phyloP scores from a whole-genome alignment of 805 yeast species.

The Clavispora santaluciae region DNA sequence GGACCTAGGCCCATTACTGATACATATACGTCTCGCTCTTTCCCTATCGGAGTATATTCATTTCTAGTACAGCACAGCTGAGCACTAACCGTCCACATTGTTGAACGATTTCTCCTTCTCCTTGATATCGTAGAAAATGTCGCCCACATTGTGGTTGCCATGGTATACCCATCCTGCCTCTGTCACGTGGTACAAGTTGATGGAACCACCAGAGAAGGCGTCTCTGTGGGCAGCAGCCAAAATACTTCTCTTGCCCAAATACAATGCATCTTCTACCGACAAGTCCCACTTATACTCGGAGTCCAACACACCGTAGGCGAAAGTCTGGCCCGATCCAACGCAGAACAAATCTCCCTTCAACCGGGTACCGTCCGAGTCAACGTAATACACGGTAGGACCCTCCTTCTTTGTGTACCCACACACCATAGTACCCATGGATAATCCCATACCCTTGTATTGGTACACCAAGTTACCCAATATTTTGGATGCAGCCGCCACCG shows the following conservation, averaged over 20 bases:
- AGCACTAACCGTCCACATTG: slow-evolving; percentile 60
- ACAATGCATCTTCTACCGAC: slow-evolving; percentile 87
- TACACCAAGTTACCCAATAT: slow-evolving; percentile 87
- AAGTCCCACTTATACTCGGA: slow-evolving; percentile 90
- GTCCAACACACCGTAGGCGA: slow-evolving; percentile 97
- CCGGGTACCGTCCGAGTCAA: slow-evolving; percentile 96
- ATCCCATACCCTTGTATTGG: slow-evolving; percentile 95
- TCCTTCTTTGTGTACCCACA: slow-evolving; percentile 95
- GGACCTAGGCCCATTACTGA: no score
- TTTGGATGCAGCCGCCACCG: slow-evolving; percentile 96
- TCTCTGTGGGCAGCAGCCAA: slow-evolving; percentile 98
- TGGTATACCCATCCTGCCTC: slow-evolving; percentile 94
- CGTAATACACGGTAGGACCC: slow-evolving; percentile 93
- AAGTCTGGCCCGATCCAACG: slow-evolving; percentile 99
- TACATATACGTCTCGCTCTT: no score
- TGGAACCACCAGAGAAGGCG: slow-evolving; percentile 96
- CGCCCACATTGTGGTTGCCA: slow-evolving; percentile 91
- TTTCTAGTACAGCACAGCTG: not conserved
- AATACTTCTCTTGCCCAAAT: slow-evolving; percentile 90
- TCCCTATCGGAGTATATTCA: not conserved
- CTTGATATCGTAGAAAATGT: slow-evolving; percentile 87
- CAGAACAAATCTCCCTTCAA: slow-evolving; percentile 91
- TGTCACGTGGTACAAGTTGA: slow-evolving; percentile 87
- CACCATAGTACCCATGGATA: slow-evolving; percentile 98
- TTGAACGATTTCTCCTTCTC: slow-evolving; percentile 85